Evolutionary conservation across 1,139 yeast genomes (phyloP).

Genomic region (Geotrichum macrosporum): DNA sequence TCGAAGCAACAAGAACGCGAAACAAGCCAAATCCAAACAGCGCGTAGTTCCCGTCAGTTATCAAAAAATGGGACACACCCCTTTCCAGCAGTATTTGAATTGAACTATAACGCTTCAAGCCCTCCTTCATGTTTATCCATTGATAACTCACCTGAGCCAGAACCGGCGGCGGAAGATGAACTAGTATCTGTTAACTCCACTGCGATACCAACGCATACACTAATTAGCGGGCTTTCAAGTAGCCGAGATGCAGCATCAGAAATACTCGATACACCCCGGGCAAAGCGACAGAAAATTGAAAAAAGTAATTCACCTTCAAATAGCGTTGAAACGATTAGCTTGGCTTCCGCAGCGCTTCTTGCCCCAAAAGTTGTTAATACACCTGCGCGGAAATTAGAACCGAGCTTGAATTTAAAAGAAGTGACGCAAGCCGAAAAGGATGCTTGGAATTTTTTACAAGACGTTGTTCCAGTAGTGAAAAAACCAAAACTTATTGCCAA

Average conservation of each 20-base stretch:
- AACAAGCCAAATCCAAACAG: neutral
- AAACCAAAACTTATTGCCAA: conserved; percentile 14
- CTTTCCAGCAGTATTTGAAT: neutral
- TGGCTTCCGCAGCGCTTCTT: too few species aligned
- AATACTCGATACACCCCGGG: neutral
- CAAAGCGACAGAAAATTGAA: neutral
- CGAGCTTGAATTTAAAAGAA: conserved; percentile 8
- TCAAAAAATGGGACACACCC: neutral
- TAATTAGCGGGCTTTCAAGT: too few species aligned
- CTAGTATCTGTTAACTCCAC: too few species aligned
- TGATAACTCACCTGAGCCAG: conserved; percentile 15
- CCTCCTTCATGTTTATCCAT: conserved; percentile 15
- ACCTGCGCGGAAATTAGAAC: neutral
- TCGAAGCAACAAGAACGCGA: neutral
- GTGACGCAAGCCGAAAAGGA: conserved; percentile 18
- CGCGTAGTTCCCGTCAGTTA: neutral
- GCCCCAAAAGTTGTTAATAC: too few species aligned
- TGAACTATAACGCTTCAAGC: conserved; percentile 3
- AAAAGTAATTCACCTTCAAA: neutral
- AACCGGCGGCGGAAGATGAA: conserved; percentile 4
- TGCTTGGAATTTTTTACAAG: conserved; percentile 19
- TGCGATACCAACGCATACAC: too few species aligned
- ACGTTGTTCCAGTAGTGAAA: conserved; percentile 9
- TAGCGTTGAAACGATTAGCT: neutral
- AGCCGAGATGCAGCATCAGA: neutral